Evolutionary conservation across 2,329 filamentous ascomycete species (phyloP).

Genomic region (Neopestalotiopsis sp.): DNA sequence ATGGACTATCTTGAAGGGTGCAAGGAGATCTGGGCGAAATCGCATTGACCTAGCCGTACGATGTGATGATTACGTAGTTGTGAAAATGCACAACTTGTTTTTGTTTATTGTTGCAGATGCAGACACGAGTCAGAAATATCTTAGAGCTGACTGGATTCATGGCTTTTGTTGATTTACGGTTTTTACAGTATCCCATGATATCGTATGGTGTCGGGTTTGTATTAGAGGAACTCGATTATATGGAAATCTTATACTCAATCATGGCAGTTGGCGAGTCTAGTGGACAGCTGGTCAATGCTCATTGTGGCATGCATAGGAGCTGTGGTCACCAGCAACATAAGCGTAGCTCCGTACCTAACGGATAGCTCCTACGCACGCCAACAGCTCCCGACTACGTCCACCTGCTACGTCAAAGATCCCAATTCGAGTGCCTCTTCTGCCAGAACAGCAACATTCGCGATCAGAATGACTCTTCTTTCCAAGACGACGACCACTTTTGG

Average conservation of each 20-base stretch:
- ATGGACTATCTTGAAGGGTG: too few species aligned
- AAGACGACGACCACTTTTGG: constrained; percentile 74
- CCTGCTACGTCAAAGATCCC: neutral
- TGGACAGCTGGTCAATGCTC: neutral
- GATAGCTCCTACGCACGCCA: neutral
- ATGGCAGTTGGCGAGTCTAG: neutral
- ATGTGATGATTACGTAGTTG: too few species aligned
- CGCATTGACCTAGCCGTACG: too few species aligned
- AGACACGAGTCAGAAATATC: too few species aligned
- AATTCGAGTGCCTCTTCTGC: neutral
- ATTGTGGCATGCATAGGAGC: neutral
- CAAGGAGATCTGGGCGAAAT: too few species aligned
- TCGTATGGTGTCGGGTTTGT: too few species aligned
- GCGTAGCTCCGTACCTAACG: neutral
- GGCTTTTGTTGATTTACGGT: too few species aligned
- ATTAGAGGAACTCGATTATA: neutral
- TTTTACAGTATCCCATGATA: too few species aligned
- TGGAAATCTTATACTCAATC: neutral
- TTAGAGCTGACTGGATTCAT: too few species aligned
- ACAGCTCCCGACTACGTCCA: neutral
- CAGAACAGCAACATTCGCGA: neutral
- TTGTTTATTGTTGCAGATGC: too few species aligned
- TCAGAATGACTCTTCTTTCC: constrained; percentile 71
- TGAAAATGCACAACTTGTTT: too few species aligned
- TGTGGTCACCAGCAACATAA: neutral